phyloP scores from a whole-genome alignment of 169 alveolate genomes.

The Cryptosporidium andersoni region DNA sequence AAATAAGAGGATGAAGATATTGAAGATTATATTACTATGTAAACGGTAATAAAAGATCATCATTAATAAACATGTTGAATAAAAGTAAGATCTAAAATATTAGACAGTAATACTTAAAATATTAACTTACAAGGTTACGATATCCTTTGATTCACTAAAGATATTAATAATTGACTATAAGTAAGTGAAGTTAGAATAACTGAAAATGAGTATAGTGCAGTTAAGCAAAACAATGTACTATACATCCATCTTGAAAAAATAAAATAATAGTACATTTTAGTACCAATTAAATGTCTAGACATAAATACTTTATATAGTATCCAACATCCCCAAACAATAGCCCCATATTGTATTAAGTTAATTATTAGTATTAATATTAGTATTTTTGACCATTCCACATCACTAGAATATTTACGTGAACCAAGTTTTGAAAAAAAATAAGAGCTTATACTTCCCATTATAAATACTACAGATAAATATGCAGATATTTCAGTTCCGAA shows the following conservation, averaged over 20 bases:
- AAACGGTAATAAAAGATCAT: background rate
- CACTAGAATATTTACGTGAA: slow-evolving; percentile 59
- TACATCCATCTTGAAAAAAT: slow-evolving; percentile 70
- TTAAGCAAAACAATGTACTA: slow-evolving; percentile 56
- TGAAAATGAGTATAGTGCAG: slow-evolving; percentile 60
- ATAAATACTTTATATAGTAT: slow-evolving; percentile 57
- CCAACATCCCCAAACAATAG: slow-evolving; percentile 70
- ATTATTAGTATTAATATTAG: slow-evolving; percentile 38
- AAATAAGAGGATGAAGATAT: background rate
- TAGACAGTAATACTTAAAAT: background rate
- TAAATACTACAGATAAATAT: slow-evolving; percentile 42
- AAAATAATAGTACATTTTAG: slow-evolving; percentile 57
- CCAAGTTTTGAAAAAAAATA: slow-evolving; percentile 57
- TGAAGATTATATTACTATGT: background rate
- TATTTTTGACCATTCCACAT: slow-evolving; percentile 47
- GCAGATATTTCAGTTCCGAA: slow-evolving; percentile 68
- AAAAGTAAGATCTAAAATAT: background rate
- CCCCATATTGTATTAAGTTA: slow-evolving; percentile 60
- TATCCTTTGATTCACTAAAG: slow-evolving; percentile 57
- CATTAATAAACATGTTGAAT: background rate
- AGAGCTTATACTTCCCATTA: slow-evolving; percentile 60
- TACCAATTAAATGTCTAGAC: slow-evolving; percentile 65
- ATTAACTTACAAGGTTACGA: slow-evolving; percentile 2
- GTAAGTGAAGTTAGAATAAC: slow-evolving; percentile 49
- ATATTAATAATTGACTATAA: slow-evolving; percentile 39